Percentiles rank a stretch among this genome's conserved stretches.
Evolutionary conservation across 306 rosid species (phyloP).

Genomic region (Echinosophora koreensis): DNA sequence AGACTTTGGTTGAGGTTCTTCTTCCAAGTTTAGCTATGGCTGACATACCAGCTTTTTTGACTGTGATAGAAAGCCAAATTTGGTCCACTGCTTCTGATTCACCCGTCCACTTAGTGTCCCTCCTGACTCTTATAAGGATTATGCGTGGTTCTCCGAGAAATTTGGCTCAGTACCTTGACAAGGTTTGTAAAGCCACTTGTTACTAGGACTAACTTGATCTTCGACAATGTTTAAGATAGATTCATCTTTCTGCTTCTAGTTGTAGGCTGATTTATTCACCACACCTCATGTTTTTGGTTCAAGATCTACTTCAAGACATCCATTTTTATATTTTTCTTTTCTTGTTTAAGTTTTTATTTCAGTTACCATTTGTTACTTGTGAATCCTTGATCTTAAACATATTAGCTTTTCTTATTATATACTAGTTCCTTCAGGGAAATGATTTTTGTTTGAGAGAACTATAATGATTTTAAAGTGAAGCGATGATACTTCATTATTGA

Average conservation of each 20-base stretch:
- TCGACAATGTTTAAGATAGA: conserved; percentile 29
- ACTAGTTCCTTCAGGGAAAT: conserved; percentile 31
- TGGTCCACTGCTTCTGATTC: conserved; percentile 99
- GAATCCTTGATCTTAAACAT: conserved; percentile 33
- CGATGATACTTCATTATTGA: conserved; percentile 20
- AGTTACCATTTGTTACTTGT: conserved; percentile 16
- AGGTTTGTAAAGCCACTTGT: conserved; percentile 69
- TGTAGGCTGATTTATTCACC: conserved; percentile 37
- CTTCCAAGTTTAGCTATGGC: conserved; percentile 97
- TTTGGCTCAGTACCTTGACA: conserved; percentile 87
- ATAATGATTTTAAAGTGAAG: conserved; percentile 19
- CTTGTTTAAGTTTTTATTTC: conserved; percentile 25
- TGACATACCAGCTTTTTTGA: conserved; percentile 79
- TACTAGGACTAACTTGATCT: conserved; percentile 36
- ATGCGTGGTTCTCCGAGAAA: conserved; percentile 86
- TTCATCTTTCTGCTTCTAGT: conserved; percentile 29
- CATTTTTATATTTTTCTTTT: conserved; percentile 34
- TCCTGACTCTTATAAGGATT: conserved; percentile 87
- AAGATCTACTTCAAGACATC: conserved; percentile 22
- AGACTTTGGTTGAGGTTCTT: conserved; percentile 85
- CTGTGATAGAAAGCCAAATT: conserved; percentile 86
- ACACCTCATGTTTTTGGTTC: conserved; percentile 28
- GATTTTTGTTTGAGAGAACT: conserved; percentile 16
- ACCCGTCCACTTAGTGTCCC: conserved; percentile 87
- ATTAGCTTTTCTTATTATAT: conserved; percentile 18